Percentiles rank a stretch among this genome's conserved stretches.
These are phyloP conservation scores for Sordariomycetes sp. DNA, from an alignment of 2,329 filamentous ascomycete species.

Conservation along the genomic window DNA sequence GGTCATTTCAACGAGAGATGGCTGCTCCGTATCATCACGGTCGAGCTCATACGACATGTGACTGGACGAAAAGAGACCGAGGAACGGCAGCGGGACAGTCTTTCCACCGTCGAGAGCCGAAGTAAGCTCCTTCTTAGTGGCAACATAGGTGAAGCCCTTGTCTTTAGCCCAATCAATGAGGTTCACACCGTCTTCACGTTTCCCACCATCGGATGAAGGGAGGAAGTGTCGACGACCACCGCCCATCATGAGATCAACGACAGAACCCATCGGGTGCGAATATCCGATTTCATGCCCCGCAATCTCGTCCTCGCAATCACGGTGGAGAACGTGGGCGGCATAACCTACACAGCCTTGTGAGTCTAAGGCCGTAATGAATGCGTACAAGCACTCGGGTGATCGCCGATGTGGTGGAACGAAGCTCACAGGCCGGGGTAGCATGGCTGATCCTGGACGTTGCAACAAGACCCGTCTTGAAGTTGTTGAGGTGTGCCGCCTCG, in stretches of 20 bases:
- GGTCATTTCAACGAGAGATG: slow-evolving; percentile 10
- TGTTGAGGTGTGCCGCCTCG: slow-evolving; percentile 12
- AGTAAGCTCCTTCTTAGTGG: slow-evolving; percentile 8
- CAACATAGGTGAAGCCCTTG: slow-evolving; percentile 10
- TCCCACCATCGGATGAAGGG: slow-evolving; percentile 8
- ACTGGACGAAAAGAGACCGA: slow-evolving; percentile 9
- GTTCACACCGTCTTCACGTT: slow-evolving; percentile 10
- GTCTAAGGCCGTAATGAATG: not conserved
- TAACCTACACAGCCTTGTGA: slow-evolving; percentile 5
- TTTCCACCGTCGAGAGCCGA: slow-evolving; percentile 5
- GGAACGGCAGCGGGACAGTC: slow-evolving; percentile 10
- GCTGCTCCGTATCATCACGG: slow-evolving; percentile 9
- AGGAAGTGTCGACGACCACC: slow-evolving; percentile 12
- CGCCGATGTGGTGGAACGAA: not conserved
- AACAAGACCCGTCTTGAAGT: slow-evolving; percentile 11
- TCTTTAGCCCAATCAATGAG: slow-evolving; percentile 11
- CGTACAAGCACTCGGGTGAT: not conserved
- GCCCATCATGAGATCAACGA: slow-evolving; percentile 11
- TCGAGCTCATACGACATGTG: slow-evolving; percentile 12
- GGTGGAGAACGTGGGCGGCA: slow-evolving; percentile 11
- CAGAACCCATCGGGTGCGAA: slow-evolving; percentile 10
- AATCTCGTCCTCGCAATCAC: slow-evolving; percentile 13
- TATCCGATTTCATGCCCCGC: slow-evolving; percentile 12
- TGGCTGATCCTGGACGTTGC: slow-evolving; percentile 12
- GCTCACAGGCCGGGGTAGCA: slow-evolving; percentile 10